phyloP scores from a whole-genome alignment of 371 early-diverging fungal species.

The Zychaea mexicana region DNA sequence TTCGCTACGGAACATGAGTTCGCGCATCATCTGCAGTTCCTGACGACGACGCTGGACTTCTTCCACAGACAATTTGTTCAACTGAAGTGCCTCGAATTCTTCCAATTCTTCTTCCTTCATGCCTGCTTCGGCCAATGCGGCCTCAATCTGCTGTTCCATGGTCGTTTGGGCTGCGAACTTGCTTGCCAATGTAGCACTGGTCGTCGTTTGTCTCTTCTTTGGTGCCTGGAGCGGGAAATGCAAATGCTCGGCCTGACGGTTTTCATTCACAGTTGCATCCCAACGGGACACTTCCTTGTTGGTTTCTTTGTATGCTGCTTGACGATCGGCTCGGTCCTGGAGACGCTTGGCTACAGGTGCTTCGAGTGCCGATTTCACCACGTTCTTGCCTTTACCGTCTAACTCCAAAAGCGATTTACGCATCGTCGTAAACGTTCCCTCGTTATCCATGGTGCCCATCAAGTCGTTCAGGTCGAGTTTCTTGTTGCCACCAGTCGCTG shows the following conservation, averaged over 20 bases:
- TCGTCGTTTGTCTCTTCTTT: constrained; percentile 30
- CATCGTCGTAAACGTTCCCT: constrained; percentile 54
- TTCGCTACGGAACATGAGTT: constrained; percentile 92
- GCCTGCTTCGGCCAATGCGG: constrained; percentile 69
- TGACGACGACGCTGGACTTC: constrained; percentile 76
- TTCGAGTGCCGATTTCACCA: constrained; percentile 57
- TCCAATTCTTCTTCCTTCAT: constrained; percentile 79
- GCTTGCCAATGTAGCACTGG: constrained; percentile 64
- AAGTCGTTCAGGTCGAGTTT: constrained; percentile 80
- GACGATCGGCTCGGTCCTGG: constrained; percentile 83
- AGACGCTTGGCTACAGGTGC: constrained; percentile 85
- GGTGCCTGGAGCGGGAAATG: constrained; percentile 65
- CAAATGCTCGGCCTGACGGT: constrained; percentile 86
- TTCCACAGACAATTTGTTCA: constrained; percentile 78
- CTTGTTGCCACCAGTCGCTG: constrained; percentile 35
- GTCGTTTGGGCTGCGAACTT: constrained; percentile 62
- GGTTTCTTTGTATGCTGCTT: constrained; percentile 80
- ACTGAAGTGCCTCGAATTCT: constrained; percentile 82
- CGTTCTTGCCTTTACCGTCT: constrained; percentile 52
- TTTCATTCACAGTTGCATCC: constrained; percentile 79
- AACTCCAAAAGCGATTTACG: constrained; percentile 66
- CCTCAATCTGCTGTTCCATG: constrained; percentile 83
- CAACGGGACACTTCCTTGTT: constrained; percentile 86
- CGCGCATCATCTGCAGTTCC: constrained; percentile 90
- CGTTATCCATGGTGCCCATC: constrained; percentile 66